A percentile compares a stretch with the other conserved stretches of the same genome.
Conservation (phyloP, 352 stramenopile species). For the Phytophthora litchii region DNA sequence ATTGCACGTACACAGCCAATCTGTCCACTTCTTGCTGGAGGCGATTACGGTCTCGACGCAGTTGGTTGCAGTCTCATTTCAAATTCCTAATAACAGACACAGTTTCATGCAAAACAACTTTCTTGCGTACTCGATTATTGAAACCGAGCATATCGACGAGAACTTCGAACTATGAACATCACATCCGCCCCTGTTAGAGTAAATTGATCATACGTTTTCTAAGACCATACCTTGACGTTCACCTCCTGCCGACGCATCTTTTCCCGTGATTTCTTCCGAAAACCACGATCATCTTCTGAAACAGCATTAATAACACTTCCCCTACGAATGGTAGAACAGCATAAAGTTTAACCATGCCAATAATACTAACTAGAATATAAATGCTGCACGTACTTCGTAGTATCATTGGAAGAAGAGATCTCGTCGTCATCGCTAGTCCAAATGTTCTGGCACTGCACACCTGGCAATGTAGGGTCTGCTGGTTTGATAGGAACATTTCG, state of each 20-base stretch:
- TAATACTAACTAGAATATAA: no score
- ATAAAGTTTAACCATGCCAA: no score
- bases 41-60: slow-evolving; percentile 51
- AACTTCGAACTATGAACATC: slow-evolving; percentile 52
- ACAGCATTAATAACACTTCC: no score
- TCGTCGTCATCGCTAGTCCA: slow-evolving; percentile 33
- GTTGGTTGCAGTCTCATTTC: slow-evolving; percentile 56
- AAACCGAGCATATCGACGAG: slow-evolving; percentile 58
- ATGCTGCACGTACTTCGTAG: slow-evolving; percentile 20
- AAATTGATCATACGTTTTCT: neutral
- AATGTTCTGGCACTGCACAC: slow-evolving; percentile 26
- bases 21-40: slow-evolving; percentile 64
- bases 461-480: slow-evolving; percentile 3
- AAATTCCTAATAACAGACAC: slow-evolving; percentile 56
- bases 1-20: slow-evolving; percentile 41
- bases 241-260: slow-evolving; percentile 76
- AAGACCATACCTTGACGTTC: slow-evolving; percentile 56
- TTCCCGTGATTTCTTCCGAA: slow-evolving; percentile 68
- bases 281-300: slow-evolving; percentile 52
- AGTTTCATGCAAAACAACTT: slow-evolving; percentile 59
- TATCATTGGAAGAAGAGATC: slow-evolving; percentile 12
- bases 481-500: neutral
- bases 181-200: neutral
- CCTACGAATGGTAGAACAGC: no score
- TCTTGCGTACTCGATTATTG: slow-evolving; percentile 64